Evolutionary conservation across 192 early-diverging fungal genomes (phyloP), one percentile per base, ranked within the genome.

Genomic region (Linnemannia schmuckeri): DNA sequence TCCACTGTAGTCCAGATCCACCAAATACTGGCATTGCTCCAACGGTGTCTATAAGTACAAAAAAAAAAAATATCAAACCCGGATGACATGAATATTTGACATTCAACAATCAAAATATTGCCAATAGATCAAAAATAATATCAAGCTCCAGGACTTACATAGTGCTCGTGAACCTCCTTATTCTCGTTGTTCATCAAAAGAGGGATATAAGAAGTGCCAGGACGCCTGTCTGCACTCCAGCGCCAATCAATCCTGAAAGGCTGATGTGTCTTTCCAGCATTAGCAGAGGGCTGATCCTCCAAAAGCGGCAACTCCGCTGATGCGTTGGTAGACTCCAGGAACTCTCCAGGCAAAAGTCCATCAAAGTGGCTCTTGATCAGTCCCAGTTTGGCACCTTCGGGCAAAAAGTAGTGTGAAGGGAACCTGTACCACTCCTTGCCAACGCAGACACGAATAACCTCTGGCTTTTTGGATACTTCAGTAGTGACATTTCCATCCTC

Each of bases 341-440:
- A 99, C 47, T 96, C 92, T 49, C 95, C 95, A 1, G 98, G 98
- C 54, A 99, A 88, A 44, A 96, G 91, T 30, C 97, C 98, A 13
- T 88, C 83, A 83, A 97, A 98, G 17, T 90, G 87, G 74, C 92
- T 91, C 81, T 91, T 78, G 46, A 98, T 78, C 80, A 97, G 96
- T 71, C 92, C 88, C 37, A 99, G 76, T 5, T 93, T 89, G 69
- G 95, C 89, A 41, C 90, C 92, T 35, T 90, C 88, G 9, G 98
- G 98, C 13, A 99, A 81, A 85, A 97, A 97, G 89, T 96, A 99
- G 77, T 97, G 96, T 17, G 94, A 94, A 8, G 97, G 97, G 85
- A 97, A 99, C 41, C 97, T 81, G 85, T 99, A 94, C 98, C 98
- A 99, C 77, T 97, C 98, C 76, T 94, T 96, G 47, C 96, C 98